These are phyloP conservation scores for Pisolithus orientalis DNA, from an alignment of 768 basidiomycete species.

Conservation along the genomic window DNA sequence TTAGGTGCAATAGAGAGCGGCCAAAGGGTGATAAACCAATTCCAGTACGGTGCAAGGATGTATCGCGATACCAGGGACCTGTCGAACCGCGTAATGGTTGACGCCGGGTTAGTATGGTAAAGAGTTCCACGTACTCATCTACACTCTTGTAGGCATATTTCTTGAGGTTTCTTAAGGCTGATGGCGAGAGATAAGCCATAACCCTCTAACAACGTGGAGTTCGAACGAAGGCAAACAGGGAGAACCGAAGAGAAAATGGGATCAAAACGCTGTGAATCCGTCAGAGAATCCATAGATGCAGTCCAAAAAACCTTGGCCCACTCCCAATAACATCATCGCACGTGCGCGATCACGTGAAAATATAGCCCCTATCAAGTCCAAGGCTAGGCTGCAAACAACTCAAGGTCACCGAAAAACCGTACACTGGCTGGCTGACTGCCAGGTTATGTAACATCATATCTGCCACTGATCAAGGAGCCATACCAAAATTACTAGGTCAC, in stretches of 20 bases:
- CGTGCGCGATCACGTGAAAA: constrained; percentile 5
- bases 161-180: constrained; percentile 67
- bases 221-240: background rate
- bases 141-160: constrained; percentile 77
- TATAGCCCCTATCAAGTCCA: background rate
- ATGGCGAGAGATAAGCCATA: constrained; percentile 62
- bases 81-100: constrained; percentile 3
- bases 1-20: constrained; percentile 84
- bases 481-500: too few relatives aligned
- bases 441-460: too few relatives aligned
- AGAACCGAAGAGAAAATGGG: background rate
- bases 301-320: background rate
- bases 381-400: background rate
- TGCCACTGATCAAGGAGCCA: too few relatives aligned
- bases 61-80: constrained; percentile 76
- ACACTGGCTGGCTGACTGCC: too few relatives aligned
- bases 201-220: background rate
- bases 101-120: background rate
- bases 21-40: constrained; percentile 85
- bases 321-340: constrained; percentile 4
- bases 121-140: constrained; percentile 55
- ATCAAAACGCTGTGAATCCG: background rate
- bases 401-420: background rate
- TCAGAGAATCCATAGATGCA: background rate
- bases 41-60: constrained; percentile 84